These are phyloP conservation scores for Gentiana straminea DNA, from an alignment of 257 asterid genomes.

Conservation along the genomic window DNA sequence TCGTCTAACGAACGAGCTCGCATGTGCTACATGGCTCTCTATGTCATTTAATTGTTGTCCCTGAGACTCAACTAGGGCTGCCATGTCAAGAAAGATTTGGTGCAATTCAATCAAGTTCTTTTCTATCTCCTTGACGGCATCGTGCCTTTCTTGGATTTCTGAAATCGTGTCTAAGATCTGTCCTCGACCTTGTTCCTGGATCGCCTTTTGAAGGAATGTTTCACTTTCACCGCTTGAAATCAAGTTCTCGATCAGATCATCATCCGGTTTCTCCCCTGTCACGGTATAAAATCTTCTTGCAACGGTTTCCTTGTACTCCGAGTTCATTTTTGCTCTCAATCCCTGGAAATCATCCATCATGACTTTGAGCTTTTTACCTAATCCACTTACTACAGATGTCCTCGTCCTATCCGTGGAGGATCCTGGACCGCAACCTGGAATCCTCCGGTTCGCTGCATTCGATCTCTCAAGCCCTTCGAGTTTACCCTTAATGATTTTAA, in stretches of 20 bases:
- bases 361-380: constrained; percentile 30
- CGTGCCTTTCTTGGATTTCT: constrained; percentile 36
- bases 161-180: constrained; percentile 36
- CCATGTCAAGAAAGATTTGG: constrained; percentile 36
- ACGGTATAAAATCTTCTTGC: constrained; percentile 32
- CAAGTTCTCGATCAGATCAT: constrained; percentile 27
- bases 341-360: constrained; percentile 37
- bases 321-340: constrained; percentile 26
- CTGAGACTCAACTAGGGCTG: constrained; percentile 36
- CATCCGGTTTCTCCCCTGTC: constrained; percentile 29
- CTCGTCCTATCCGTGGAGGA: constrained; percentile 37
- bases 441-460: constrained; percentile 22
- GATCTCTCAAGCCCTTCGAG: constrained; percentile 34
- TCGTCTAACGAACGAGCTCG: constrained; percentile 33
- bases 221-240: constrained; percentile 42
- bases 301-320: constrained; percentile 34
- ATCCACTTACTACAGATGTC: constrained; percentile 35
- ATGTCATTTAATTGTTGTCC: constrained; percentile 36
- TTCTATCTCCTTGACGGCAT: constrained; percentile 36
- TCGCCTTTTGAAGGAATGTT: constrained; percentile 34
- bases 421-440: constrained; percentile 36
- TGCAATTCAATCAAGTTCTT: constrained; percentile 32
- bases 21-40: constrained; percentile 37
- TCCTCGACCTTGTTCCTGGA: constrained; percentile 39
- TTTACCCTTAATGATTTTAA: constrained; percentile 29